Percentiles rank a stretch among this genome's conserved stretches.
Evolutionary conservation across 2,329 filamentous ascomycete species (phyloP).

Genomic region (Zymoseptoria brevis): DNA sequence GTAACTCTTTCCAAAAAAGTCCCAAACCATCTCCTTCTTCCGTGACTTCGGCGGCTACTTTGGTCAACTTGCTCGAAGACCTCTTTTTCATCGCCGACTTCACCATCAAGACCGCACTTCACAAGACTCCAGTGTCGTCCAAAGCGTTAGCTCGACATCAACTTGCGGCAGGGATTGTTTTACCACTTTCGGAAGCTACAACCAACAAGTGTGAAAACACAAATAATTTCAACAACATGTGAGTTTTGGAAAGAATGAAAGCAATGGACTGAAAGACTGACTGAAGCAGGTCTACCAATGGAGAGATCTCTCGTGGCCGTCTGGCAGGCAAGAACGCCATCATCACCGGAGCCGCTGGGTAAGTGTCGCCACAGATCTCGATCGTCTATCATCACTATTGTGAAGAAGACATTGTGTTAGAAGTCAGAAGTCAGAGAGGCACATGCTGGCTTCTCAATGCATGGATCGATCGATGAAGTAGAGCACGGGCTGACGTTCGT

Average conservation of each 20-base stretch:
- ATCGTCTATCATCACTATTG: background rate
- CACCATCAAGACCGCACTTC: background rate
- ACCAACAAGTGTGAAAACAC: constrained; percentile 1
- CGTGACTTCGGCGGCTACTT: background rate
- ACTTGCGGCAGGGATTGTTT: constrained; percentile 6
- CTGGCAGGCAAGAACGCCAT: constrained; percentile 62
- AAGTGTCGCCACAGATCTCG: constrained; percentile 29
- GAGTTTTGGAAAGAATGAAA: background rate
- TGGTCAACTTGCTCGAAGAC: background rate
- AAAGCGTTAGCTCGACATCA: background rate
- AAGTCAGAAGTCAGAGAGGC: background rate
- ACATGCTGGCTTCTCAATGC: background rate
- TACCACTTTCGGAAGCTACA: constrained; percentile 10
- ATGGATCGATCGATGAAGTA: background rate
- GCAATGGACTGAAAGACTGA: constrained; percentile 2
- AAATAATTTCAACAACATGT: constrained; percentile 15
- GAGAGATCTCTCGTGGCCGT: constrained; percentile 32
- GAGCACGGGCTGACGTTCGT: background rate
- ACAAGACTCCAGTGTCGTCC: background rate
- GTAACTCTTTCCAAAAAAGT: background rate
- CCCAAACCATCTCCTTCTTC: background rate
- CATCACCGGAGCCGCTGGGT: constrained; percentile 82
- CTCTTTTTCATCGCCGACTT: background rate
- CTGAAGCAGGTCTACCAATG: constrained; percentile 11
- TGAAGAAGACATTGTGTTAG: background rate